These are phyloP conservation scores for Corylus heterophylla DNA, from an alignment of 306 rosid genomes.

Conservation along the genomic window DNA sequence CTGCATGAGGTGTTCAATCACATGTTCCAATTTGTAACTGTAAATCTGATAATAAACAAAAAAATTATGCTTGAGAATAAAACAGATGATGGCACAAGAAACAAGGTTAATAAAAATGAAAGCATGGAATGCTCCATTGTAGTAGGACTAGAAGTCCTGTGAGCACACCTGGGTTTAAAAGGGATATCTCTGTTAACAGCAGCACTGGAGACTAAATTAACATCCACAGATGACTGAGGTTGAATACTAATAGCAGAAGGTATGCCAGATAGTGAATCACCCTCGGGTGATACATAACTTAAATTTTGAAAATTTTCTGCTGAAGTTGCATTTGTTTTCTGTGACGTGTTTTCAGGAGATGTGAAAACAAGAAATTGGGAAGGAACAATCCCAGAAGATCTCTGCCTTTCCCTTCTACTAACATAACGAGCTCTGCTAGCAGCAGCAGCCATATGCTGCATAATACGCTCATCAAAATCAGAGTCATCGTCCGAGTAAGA, in stretches of 20 bases:
- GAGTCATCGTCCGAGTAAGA: slow-evolving; percentile 10
- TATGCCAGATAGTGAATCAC: slow-evolving; percentile 41
- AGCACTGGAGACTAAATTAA: slow-evolving; percentile 28
- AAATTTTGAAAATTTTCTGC: slow-evolving; percentile 19
- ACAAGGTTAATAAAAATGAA: not conserved
- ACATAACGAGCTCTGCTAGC: slow-evolving; percentile 53
- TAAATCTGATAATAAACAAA: not conserved
- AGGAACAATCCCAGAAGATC: slow-evolving; percentile 58
- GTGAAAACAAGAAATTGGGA: slow-evolving; percentile 41
- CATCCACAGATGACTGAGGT: slow-evolving; percentile 26
- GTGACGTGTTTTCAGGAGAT: slow-evolving; percentile 39
- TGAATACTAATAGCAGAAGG: slow-evolving; percentile 32
- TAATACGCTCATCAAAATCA: slow-evolving; percentile 9
- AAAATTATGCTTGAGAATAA: not conserved
- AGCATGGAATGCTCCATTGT: not conserved
- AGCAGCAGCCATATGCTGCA: slow-evolving; percentile 51
- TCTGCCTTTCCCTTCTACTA: slow-evolving; percentile 57
- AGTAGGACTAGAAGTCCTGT: not conserved
- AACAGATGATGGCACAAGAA: not conserved
- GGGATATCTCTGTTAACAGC: slow-evolving; percentile 33
- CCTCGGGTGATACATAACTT: slow-evolving; percentile 27
- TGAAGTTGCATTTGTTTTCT: slow-evolving; percentile 38
- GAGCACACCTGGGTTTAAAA: slow-evolving; percentile 53
- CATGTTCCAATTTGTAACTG: not conserved
- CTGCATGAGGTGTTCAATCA: not conserved